Percentiles rank a stretch among this genome's conserved stretches.
Conservation (phyloP, 1,139 yeast species). For the Saccharomyces hybrid region DNA sequence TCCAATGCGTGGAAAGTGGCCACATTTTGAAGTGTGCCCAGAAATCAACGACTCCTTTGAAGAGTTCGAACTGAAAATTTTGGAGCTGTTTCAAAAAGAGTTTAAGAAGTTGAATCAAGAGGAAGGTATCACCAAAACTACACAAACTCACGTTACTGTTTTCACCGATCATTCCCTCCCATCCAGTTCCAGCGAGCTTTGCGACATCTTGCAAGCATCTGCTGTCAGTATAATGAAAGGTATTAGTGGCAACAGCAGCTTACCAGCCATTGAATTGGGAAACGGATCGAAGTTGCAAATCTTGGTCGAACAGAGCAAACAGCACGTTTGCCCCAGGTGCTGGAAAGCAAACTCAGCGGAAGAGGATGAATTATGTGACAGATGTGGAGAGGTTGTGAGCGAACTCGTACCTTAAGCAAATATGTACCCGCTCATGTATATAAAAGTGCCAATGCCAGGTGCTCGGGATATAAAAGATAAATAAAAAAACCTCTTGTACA, state of each 20-base stretch:
- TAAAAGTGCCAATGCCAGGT: not conserved
- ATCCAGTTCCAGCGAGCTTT: constrained; percentile 27
- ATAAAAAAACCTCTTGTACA: not conserved
- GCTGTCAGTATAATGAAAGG: constrained; percentile 32
- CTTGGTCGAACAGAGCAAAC: constrained; percentile 13
- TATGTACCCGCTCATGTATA: not conserved
- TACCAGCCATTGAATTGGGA: constrained; percentile 3
- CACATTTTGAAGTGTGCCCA: constrained; percentile 4
- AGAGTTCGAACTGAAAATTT: constrained; percentile 32
- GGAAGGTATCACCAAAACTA: constrained; percentile 49
- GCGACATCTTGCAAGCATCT: constrained; percentile 66
- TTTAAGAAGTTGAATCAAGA: constrained; percentile 13
- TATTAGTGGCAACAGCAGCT: not conserved
- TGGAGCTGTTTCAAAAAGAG: constrained; percentile 17
- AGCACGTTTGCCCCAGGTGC: constrained; percentile 77
- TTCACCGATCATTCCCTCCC: constrained; percentile 21
- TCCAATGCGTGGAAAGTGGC: constrained; percentile 29
- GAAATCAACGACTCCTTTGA: constrained; percentile 28
- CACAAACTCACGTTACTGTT: constrained; percentile 51
- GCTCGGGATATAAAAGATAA: not conserved
- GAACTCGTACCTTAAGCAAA: not conserved
- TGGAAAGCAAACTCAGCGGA: constrained; percentile 66
- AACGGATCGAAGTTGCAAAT: constrained; percentile 11
- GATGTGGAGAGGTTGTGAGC: constrained; percentile 49
- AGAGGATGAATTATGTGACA: constrained; percentile 51